Conservation (phyloP, 1,284 basidiomycete genomes). For the Ceratobasidium sp. region DNA sequence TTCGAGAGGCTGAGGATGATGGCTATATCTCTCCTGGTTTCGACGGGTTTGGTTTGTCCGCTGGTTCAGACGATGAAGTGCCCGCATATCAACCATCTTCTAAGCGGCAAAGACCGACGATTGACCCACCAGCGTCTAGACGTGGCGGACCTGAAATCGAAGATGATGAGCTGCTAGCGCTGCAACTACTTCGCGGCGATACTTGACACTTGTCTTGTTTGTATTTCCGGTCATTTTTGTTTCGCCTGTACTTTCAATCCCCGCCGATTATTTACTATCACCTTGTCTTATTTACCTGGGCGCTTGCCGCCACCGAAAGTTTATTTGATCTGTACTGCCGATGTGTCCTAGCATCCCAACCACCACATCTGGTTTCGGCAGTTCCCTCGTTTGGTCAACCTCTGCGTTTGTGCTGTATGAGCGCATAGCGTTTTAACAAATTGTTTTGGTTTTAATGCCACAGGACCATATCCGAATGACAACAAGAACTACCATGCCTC, state of each 20-base stretch:
- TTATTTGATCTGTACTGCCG: slow-evolving; percentile 6
- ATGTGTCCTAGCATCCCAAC: not conserved
- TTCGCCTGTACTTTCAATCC: not conserved
- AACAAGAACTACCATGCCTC: slow-evolving; percentile 6
- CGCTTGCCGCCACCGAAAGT: not conserved
- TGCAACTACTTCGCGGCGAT: slow-evolving; percentile 60
- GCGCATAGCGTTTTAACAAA: not conserved
- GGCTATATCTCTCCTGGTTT: slow-evolving; percentile 82
- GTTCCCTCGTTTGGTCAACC: not conserved
- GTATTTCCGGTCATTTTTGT: not conserved
- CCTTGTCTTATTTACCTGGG: not conserved
- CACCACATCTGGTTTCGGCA: slow-evolving; percentile 2
- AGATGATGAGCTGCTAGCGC: slow-evolving; percentile 69
- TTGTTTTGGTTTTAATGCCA: not conserved
- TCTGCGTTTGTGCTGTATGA: slow-evolving; percentile 26
- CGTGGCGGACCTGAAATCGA: slow-evolving; percentile 57
- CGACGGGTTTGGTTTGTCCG: slow-evolving; percentile 73
- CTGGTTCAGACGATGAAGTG: slow-evolving; percentile 61
- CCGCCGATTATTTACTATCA: not conserved
- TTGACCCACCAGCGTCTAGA: slow-evolving; percentile 31
- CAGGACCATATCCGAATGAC: slow-evolving; percentile 25
- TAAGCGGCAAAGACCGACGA: slow-evolving; percentile 53
- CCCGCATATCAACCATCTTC: slow-evolving; percentile 59
- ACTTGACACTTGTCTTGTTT: not conserved
- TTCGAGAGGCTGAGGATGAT: slow-evolving; percentile 63